These are phyloP conservation scores for Globisporangium abappressorium DNA, from an alignment of 352 stramenopile species.

Conservation along the genomic window DNA sequence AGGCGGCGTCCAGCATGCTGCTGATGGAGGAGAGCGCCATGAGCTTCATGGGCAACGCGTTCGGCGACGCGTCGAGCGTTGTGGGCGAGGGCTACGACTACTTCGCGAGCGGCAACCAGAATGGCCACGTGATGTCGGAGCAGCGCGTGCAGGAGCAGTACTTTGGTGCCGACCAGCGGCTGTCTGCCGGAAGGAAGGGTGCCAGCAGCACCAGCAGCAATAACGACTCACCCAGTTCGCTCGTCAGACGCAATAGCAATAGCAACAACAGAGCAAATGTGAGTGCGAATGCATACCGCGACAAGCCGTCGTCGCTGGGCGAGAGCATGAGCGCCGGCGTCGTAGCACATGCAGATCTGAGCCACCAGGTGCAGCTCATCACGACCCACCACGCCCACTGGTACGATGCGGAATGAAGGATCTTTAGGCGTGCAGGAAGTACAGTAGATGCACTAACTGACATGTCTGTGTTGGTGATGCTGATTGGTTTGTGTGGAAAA, in stretches of 20 bases:
- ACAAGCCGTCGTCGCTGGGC: constrained; percentile 27
- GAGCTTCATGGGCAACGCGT: constrained; percentile 10
- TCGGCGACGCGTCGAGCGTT: constrained; percentile 23
- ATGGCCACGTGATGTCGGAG: constrained; percentile 5
- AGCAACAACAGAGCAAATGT: constrained; percentile 20
- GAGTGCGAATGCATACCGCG: constrained; percentile 21
- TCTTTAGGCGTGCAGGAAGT: too few relatives aligned
- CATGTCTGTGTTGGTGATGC: too few relatives aligned
- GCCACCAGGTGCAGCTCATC: constrained; percentile 68
- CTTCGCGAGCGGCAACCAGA: constrained; percentile 14
- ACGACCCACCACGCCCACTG: constrained; percentile 70
- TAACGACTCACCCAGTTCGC: constrained; percentile 16
- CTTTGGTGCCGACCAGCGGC: constrained; percentile 29
- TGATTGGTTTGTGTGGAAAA: too few relatives aligned
- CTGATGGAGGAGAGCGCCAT: constrained; percentile 33
- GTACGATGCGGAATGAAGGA: constrained; percentile 21
- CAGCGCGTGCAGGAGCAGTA: constrained; percentile 20
- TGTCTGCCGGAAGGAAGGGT: not conserved
- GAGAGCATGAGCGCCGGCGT: constrained; percentile 64
- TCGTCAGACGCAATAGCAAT: constrained; percentile 18
- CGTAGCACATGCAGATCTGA: constrained; percentile 65
- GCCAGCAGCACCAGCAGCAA: constrained; percentile 13
- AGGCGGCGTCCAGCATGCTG: constrained; percentile 36
- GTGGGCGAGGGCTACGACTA: constrained; percentile 13
- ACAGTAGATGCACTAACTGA: too few relatives aligned